A percentile compares a stretch with the other conserved stretches of the same genome.
These are phyloP conservation scores for Chlamydomonas sphaeroides DNA, from an alignment of 139 green algal genomes.

Conservation along the genomic window DNA sequence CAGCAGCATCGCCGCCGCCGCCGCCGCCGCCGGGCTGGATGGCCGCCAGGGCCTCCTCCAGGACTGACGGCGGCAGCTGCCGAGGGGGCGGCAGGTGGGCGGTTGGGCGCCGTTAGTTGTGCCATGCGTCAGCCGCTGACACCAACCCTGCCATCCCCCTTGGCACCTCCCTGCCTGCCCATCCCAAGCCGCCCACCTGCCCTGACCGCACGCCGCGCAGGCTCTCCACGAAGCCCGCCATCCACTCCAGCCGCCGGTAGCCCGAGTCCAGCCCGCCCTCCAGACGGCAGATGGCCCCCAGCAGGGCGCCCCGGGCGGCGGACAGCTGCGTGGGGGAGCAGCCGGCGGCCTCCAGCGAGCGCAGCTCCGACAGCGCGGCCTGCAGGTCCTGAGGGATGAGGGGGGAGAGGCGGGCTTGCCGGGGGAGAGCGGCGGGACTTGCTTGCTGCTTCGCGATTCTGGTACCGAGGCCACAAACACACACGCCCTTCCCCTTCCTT, in stretches of 20 bases:
- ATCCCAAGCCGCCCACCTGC: background rate
- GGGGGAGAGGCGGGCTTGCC: background rate
- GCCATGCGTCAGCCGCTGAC: too few relatives aligned
- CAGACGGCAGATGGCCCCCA: background rate
- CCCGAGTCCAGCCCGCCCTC: background rate
- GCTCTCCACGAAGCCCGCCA: background rate
- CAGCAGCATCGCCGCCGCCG: background rate
- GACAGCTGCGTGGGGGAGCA: background rate
- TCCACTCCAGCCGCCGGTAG: constrained; percentile 4
- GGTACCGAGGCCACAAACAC: background rate
- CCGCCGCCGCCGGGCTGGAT: background rate
- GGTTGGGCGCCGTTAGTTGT: background rate
- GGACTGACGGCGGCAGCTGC: constrained; percentile 4
- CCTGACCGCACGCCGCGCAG: constrained; percentile 11
- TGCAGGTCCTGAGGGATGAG: constrained; percentile 18
- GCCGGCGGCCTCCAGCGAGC: constrained; percentile 5
- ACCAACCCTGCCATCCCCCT: background rate
- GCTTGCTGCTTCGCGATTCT: too few relatives aligned
- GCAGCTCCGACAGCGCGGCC: constrained; percentile 1
- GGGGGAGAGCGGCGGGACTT: too few relatives aligned
- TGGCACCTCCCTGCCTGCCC: too few relatives aligned
- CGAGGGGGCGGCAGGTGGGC: background rate
- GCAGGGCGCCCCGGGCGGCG: constrained; percentile 1
- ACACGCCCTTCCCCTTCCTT: background rate
- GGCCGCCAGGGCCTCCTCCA: background rate